Conservation (phyloP, 2,329 filamentous ascomycete genomes). For the Huntiella savannae region DNA sequence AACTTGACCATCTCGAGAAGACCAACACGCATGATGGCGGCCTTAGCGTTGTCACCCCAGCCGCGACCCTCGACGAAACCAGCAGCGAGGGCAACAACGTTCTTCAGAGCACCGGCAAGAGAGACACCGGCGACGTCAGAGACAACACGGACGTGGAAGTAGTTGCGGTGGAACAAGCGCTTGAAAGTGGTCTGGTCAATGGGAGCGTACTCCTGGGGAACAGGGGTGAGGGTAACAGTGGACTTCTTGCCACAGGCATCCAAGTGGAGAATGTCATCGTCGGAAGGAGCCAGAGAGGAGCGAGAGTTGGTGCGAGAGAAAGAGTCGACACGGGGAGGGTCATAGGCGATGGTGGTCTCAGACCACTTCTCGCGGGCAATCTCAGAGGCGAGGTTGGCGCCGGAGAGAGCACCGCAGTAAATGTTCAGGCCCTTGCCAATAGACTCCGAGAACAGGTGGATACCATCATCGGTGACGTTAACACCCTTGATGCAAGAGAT, state of each 20-base stretch:
- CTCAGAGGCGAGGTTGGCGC: constrained; percentile 90
- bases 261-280: constrained; percentile 42
- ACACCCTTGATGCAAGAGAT: constrained; percentile 98
- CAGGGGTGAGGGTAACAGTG: constrained; percentile 50
- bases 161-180: constrained; percentile 80
- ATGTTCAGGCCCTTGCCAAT: constrained; percentile 84
- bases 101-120: constrained; percentile 85
- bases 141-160: constrained; percentile 92
- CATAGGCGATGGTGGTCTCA: constrained; percentile 92
- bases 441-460: constrained; percentile 83
- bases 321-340: constrained; percentile 67
- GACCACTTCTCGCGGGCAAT: constrained; percentile 93
- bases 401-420: constrained; percentile 88
- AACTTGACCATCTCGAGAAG: constrained; percentile 95
- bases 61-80: constrained; percentile 90
- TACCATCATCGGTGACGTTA: constrained; percentile 68
- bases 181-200: constrained; percentile 72
- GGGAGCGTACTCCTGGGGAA: constrained; percentile 68
- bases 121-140: constrained; percentile 94
- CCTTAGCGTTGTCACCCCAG: constrained; percentile 97
- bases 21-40: constrained; percentile 93
- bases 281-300: constrained; percentile 25
- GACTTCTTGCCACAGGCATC: constrained; percentile 49
- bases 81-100: constrained; percentile 83
- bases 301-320: constrained; percentile 48